Percentiles rank a stretch among this genome's conserved stretches.
Conservation (phyloP, 257 asterid species). For the Agastache rugosa region DNA sequence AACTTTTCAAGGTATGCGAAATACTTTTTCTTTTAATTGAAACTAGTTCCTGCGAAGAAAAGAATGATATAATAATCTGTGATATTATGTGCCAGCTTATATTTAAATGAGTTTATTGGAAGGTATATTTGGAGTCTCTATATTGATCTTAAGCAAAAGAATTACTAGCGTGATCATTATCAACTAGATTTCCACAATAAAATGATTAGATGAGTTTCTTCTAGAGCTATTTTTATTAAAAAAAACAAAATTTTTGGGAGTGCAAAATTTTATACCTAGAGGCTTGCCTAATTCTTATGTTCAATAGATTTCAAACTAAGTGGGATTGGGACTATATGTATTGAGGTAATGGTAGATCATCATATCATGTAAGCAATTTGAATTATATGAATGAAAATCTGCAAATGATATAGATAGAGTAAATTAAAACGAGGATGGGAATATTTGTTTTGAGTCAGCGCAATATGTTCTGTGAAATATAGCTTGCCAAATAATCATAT, state of each 20-base stretch:
- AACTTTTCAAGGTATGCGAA: slow-evolving; percentile 49
- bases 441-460: no score
- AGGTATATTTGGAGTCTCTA: background rate
- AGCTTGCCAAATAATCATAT: no score
- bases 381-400: no score
- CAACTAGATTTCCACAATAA: background rate
- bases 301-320: background rate
- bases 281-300: background rate
- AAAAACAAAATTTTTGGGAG: background rate
- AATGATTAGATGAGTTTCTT: background rate
- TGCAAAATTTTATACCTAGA: background rate
- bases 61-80: background rate
- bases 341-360: no score
- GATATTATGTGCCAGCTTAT: background rate
- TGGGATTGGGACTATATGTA: no score
- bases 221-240: no score
- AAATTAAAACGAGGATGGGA: no score
- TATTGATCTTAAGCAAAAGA: background rate
- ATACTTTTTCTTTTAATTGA: background rate
- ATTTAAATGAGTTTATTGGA: background rate
- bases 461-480: no score
- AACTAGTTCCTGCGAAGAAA: background rate
- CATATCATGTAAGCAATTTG: no score
- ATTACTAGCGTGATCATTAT: background rate
- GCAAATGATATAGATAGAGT: no score